Conservation (phyloP, 805 yeast genomes). For the Kazachstania viticola region DNA sequence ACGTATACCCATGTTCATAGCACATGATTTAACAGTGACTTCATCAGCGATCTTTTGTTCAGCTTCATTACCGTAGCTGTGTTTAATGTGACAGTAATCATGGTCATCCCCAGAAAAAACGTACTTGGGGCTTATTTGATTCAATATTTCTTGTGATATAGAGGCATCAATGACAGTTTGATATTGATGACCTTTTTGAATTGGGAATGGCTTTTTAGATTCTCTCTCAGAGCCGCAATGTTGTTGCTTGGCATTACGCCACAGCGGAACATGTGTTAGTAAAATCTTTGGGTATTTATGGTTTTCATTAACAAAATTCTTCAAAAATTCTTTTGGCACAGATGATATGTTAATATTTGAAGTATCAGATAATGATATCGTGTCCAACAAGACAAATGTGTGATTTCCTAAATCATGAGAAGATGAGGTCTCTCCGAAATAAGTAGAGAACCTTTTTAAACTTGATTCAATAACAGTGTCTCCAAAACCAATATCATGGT, state of each 20-base stretch:
- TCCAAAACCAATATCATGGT: constrained; percentile 95
- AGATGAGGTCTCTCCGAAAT: constrained; percentile 61
- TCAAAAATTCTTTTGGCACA: constrained; percentile 43
- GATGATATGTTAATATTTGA: constrained; percentile 32
- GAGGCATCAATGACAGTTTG: constrained; percentile 73
- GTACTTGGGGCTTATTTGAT: constrained; percentile 49
- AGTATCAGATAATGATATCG: constrained; percentile 67
- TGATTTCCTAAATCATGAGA: constrained; percentile 51
- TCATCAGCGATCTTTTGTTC: constrained; percentile 39
- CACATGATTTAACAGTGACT: constrained; percentile 75
- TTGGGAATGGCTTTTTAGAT: constrained; percentile 50
- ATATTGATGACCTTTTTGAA: constrained; percentile 69
- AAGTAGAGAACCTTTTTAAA: constrained; percentile 49
- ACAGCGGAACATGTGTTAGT: constrained; percentile 82
- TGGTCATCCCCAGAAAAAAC: constrained; percentile 94
- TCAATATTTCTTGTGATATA: constrained; percentile 46
- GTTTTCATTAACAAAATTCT: constrained; percentile 13
- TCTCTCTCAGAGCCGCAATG: constrained; percentile 74
- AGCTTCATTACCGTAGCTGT: constrained; percentile 26
- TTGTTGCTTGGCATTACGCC: constrained; percentile 49
- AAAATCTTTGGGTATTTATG: constrained; percentile 48
- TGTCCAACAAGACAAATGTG: constrained; percentile 65
- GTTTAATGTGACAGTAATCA: constrained; percentile 78
- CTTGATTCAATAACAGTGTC: constrained; percentile 48
- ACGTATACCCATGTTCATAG: constrained; percentile 86